Percentiles rank a stretch among this genome's conserved stretches.
Conservation (phyloP, 257 asterid genomes). For the Fraxinus cuspidata region DNA sequence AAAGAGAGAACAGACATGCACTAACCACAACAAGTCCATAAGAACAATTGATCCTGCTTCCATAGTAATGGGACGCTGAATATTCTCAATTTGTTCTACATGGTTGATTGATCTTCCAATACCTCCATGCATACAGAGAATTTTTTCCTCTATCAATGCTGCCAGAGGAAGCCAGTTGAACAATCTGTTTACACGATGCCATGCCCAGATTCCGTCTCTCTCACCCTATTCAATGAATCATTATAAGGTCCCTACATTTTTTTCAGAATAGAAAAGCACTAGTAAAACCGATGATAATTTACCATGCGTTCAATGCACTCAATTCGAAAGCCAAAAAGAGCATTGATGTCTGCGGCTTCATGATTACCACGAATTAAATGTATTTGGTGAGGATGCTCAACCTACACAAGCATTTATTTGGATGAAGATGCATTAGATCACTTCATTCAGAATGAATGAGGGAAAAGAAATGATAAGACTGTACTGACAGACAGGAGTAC, state of each 20-base stretch:
- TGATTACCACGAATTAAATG: constrained; percentile 97
- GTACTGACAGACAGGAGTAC: constrained; percentile 39
- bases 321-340: constrained; percentile 97
- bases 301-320: constrained; percentile 99
- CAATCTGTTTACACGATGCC: constrained; percentile 94
- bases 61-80: constrained; percentile 97
- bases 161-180: constrained; percentile 99
- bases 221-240: constrained; percentile 72
- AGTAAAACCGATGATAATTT: constrained; percentile 21
- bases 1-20: constrained; percentile 17
- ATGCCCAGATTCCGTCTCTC: constrained; percentile 98
- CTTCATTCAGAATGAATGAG: not conserved
- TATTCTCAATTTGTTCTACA: constrained; percentile 84
- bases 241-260: constrained; percentile 18
- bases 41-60: constrained; percentile 98
- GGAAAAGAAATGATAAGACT: constrained; percentile 2
- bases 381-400: constrained; percentile 80
- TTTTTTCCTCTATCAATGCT: constrained; percentile 90
- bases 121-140: constrained; percentile 98
- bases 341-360: constrained; percentile 99
- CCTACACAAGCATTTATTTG: constrained; percentile 48
- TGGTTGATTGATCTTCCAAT: constrained; percentile 99
- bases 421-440: constrained; percentile 11
- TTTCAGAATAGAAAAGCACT: constrained; percentile 23
- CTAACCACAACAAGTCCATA: constrained; percentile 93